Evolutionary conservation across 1,284 basidiomycete genomes (phyloP).

Genomic region (Ceratobasidium papillatum): DNA sequence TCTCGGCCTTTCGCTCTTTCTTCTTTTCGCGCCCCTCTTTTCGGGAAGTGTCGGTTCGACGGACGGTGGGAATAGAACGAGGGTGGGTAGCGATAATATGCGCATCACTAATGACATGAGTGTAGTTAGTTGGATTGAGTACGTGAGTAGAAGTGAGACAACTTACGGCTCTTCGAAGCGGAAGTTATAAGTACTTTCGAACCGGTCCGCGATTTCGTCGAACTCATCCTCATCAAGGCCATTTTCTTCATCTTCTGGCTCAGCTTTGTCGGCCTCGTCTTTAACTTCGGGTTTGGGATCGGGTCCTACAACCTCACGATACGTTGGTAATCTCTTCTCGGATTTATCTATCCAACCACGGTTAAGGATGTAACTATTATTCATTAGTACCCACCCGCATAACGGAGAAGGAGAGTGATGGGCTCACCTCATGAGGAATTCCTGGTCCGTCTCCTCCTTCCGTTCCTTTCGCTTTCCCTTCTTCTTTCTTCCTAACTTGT

Average conservation of each 20-base stretch:
- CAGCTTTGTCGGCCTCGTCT: constrained; percentile 38
- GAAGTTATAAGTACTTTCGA: constrained; percentile 91
- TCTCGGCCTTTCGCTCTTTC: constrained; percentile 81
- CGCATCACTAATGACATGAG: constrained; percentile 62
- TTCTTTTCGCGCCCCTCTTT: constrained; percentile 82
- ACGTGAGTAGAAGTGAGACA: not conserved
- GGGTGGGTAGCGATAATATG: constrained; percentile 81
- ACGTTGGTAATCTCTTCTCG: constrained; percentile 77
- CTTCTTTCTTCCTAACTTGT: constrained; percentile 48
- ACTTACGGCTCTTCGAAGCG: constrained; percentile 91
- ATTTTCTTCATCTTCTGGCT: constrained; percentile 50
- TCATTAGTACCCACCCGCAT: constrained; percentile 1
- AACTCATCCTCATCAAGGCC: constrained; percentile 61
- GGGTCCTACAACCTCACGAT: constrained; percentile 72
- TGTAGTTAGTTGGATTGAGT: constrained; percentile 1
- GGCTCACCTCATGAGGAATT: constrained; percentile 90
- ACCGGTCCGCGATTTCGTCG: constrained; percentile 74
- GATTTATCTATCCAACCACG: constrained; percentile 93
- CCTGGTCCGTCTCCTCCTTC: constrained; percentile 74
- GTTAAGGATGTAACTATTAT: constrained; percentile 86
- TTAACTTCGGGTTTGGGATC: constrained; percentile 48
- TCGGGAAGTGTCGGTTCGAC: constrained; percentile 79
- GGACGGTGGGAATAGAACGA: constrained; percentile 75
- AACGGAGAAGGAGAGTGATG: constrained; percentile 17
- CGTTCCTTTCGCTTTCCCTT: constrained; percentile 48